Evolutionary conservation across 1,284 basidiomycete genomes (phyloP), one percentile per base, ranked within the genome.

Genomic region (Leucoagaricus sp.): DNA sequence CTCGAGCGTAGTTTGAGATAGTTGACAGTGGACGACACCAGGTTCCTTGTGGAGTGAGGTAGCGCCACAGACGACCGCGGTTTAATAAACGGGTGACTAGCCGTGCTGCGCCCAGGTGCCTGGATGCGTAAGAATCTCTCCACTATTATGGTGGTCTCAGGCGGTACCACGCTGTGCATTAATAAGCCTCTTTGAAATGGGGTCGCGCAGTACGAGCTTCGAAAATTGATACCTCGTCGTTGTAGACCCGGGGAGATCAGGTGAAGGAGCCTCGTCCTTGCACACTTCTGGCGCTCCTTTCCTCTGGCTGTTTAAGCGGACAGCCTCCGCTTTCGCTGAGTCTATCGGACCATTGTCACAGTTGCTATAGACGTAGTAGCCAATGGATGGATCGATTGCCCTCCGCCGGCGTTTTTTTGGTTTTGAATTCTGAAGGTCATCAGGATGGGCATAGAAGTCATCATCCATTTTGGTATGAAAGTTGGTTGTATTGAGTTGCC

Each of bases 311-410:
- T n/a, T n/a, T n/a, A n/a, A n/a, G n/a, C n/a, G n/a, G n/a, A n/a
- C n/a, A n/a, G n/a, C n/a, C n/a, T n/a, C n/a, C n/a, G n/a, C n/a
- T n/a, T n/a, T n/a, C n/a, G n/a, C n/a, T n/a, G n/a, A n/a, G n/a
- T n/a, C n/a, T n/a, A n/a, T n/a, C n/a, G n/a, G n/a, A n/a, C n/a
- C n/a, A n/a, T n/a, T n/a, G n/a, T n/a, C 17, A 15, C 19, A 41
- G 19, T 41, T 21, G 40, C 3, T 36, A 13, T 57, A 57, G 15
- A 60, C 51, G 52, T 72, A 72, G 50, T 68, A 72, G 4, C 71
- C 70, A 25, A 72, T 62, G 44, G 69, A 72, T 25, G 70, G 70
- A 56, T 72, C 71, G 36, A 72, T 55, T 38, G 68, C 66, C 21
- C 61, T 60, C 51, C 63, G 58, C 33, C 61, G 62, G 45, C 64